phyloP scores from a whole-genome alignment of 139 green algal genomes.

The Chlorella sorokiniana region DNA sequence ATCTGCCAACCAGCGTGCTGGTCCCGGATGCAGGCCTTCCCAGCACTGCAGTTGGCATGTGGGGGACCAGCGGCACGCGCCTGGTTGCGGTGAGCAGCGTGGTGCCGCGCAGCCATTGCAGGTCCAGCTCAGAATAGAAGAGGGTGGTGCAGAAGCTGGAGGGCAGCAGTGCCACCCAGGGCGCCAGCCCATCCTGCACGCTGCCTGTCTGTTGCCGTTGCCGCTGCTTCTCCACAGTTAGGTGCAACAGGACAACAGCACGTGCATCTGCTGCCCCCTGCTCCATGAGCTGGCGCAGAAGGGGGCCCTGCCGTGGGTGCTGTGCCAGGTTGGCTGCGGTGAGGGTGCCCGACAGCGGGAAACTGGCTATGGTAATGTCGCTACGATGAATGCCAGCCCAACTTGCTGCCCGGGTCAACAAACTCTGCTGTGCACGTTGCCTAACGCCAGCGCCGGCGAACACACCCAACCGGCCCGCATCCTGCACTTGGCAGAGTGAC shows the following conservation, averaged over 20 bases:
- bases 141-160: conserved; percentile 55
- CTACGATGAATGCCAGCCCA: neutral
- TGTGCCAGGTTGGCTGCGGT: conserved; percentile 32
- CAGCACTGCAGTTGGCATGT: too few species aligned
- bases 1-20: neutral
- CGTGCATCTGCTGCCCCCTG: conserved; percentile 65
- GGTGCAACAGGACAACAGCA: conserved; percentile 58
- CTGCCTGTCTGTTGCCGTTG: neutral
- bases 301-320: conserved; percentile 3
- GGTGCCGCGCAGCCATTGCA: conserved; percentile 75
- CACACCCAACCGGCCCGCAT: conserved; percentile 33
- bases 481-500: neutral
- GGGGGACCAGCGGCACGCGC: too few species aligned
- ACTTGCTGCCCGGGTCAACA: neutral
- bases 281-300: conserved; percentile 44
- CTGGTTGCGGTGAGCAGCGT: conserved; percentile 60
- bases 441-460: conserved; percentile 9
- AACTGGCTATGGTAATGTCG: conserved; percentile 38
- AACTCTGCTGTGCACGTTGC: conserved; percentile 1
- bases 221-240: conserved; percentile 65
- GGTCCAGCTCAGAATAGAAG: conserved; percentile 48
- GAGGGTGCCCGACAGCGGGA: conserved; percentile 40
- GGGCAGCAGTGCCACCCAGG: conserved; percentile 54
- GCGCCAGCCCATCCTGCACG: neutral
- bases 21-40: too few species aligned